Conservation (phyloP, 139 green algal species). For the Edaphochlamys debaryana region DNA sequence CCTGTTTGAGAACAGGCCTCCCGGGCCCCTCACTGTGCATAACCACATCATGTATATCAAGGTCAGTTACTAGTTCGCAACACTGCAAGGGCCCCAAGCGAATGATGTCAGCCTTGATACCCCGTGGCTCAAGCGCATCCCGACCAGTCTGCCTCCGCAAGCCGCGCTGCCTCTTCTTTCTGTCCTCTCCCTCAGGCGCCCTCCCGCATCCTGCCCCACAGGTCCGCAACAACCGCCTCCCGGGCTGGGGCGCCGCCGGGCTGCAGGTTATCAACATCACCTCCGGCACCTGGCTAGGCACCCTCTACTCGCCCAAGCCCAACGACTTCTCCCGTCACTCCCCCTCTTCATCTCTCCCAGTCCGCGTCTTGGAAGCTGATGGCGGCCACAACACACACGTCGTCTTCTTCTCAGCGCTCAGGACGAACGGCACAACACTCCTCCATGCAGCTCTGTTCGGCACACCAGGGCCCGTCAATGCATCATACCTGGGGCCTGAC, state of each 20-base stretch:
- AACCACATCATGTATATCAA: constrained; percentile 1
- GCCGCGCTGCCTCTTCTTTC: too few species aligned
- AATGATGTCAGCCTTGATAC: too few species aligned
- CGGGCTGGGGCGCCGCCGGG: background rate
- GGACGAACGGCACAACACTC: background rate
- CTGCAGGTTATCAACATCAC: background rate
- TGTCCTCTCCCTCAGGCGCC: background rate
- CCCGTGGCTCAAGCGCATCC: too few species aligned
- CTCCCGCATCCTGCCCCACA: background rate
- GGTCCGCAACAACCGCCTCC: background rate
- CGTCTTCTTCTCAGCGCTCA: background rate
- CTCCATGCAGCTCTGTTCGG: background rate
- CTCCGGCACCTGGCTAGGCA: background rate
- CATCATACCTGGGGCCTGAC: too few species aligned
- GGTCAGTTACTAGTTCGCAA: background rate
- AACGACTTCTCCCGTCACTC: background rate
- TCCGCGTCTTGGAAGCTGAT: background rate
- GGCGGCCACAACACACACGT: background rate
- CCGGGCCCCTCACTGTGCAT: background rate
- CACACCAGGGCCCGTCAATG: background rate
- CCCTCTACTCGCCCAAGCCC: too few species aligned
- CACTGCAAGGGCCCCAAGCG: too few species aligned
- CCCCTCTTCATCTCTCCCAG: background rate
- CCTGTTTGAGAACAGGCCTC: too few species aligned
- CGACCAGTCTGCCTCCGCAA: background rate